Percentiles rank a stretch among this genome's conserved stretches.
Evolutionary conservation across 139 green algal genomes (phyloP).

Genomic region (Closterium sp.): DNA sequence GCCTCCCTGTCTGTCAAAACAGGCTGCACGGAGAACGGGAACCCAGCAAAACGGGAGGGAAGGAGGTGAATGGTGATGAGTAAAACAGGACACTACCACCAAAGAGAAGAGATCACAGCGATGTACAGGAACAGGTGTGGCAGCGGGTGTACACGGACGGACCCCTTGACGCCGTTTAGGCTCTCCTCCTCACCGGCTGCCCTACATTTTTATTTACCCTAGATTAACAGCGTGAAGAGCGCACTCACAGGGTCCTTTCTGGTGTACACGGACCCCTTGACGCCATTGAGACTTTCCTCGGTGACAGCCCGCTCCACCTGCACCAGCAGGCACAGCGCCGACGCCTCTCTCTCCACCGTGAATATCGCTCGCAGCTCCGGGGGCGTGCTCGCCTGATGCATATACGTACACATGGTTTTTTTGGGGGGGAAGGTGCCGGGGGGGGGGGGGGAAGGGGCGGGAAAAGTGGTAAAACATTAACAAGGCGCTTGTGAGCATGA

Average conservation of each 20-base stretch:
- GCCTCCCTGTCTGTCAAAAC: constrained; percentile 23
- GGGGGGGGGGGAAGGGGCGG: not conserved
- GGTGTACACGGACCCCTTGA: constrained; percentile 34
- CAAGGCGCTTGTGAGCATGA: not conserved
- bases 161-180: no score
- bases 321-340: constrained; percentile 37
- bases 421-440: no score
- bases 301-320: constrained; percentile 41
- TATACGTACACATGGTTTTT: not conserved
- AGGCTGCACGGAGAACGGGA: not conserved
- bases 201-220: no score
- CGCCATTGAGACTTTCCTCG: constrained; percentile 23
- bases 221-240: not conserved
- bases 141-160: no score
- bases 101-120: not conserved
- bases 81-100: not conserved
- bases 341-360: constrained; percentile 21
- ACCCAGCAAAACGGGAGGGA: not conserved
- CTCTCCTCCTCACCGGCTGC: no score
- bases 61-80: not conserved
- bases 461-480: not conserved
- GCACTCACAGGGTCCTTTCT: constrained; percentile 38
- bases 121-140: not conserved
- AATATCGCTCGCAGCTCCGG: constrained; percentile 36
- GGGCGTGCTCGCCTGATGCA: constrained; percentile 23